Base-by-base conservation (phyloP, 192 early-diverging fungal genomes). In the Physocladia obscura region DNA sequence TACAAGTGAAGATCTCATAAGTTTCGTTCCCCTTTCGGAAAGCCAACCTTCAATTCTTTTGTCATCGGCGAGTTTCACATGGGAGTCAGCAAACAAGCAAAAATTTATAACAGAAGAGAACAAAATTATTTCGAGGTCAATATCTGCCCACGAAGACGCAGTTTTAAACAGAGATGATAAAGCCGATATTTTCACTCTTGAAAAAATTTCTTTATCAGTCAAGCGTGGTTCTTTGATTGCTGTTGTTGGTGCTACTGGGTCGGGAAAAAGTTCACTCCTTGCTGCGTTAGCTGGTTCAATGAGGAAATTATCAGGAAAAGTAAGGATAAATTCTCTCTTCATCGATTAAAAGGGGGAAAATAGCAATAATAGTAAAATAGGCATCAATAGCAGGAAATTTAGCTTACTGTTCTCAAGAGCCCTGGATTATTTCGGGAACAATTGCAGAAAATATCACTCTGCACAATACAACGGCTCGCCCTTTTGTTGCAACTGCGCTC, bases 221-320 rank as follows among this genome's bases (percentile, higher is more conserved):
- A 90, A 91, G 4, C 38, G 68, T 11, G 88, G 88, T 32, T 85
- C 89, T 32, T 81, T 95, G n/a, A 89, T 91, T n/a, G n/a, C n/a
- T n/a, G n/a, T n/a, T n/a, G n/a, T n/a, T n/a, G n/a, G n/a, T n/a
- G n/a, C n/a, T n/a, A n/a, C n/a, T n/a, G n/a, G n/a, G n/a, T n/a
- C n/a, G n/a, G n/a, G n/a, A n/a, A n/a, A n/a, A n/a, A n/a, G n/a
- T n/a, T n/a, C n/a, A n/a, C n/a, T n/a, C n/a, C n/a, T n/a, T n/a
- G n/a, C n/a, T n/a, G n/a, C n/a, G n/a, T n/a, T n/a, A n/a, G n/a
- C n/a, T n/a, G n/a, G n/a, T n/a, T n/a, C n/a, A n/a, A n/a, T n/a
- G n/a, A n/a, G n/a, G n/a, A n/a, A n/a, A n/a, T n/a, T n/a, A n/a
- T n/a, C n/a, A n/a, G n/a, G n/a, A n/a, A n/a, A n/a, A n/a, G n/a